phyloP scores from a whole-genome alignment of 305 asterid species.

The Salvia sclarea region DNA sequence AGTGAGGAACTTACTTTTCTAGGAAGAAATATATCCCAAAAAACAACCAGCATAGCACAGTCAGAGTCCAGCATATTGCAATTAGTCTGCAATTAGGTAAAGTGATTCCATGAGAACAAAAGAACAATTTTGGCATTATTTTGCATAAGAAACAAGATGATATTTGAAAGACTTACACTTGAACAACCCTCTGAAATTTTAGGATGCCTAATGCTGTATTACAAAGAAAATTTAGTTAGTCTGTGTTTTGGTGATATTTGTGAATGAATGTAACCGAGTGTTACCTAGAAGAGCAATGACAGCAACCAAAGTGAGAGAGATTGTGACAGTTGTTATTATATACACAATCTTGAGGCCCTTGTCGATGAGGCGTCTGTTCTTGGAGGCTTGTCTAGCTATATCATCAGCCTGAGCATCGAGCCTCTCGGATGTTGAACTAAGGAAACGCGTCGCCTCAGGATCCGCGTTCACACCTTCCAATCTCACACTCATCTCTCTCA shows the following conservation, averaged over 20 bases:
- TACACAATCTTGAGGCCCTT: slow-evolving; percentile 63
- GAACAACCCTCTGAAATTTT: slow-evolving; percentile 45
- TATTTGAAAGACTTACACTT: slow-evolving; percentile 54
- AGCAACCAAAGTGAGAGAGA: slow-evolving; percentile 56
- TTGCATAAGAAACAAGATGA: background rate
- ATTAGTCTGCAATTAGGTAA: slow-evolving; percentile 50
- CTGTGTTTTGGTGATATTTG: background rate
- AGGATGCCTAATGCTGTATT: slow-evolving; percentile 62
- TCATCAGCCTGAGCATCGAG: slow-evolving; percentile 68
- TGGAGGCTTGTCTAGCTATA: slow-evolving; percentile 58
- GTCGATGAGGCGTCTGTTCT: slow-evolving; percentile 51
- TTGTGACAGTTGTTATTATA: slow-evolving; percentile 42
- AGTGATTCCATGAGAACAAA: slow-evolving; percentile 24
- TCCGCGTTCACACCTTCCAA: slow-evolving; percentile 38
- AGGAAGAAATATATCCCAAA: slow-evolving; percentile 71
- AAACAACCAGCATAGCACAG: slow-evolving; percentile 66
- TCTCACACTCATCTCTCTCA: slow-evolving; percentile 54
- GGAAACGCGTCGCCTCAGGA: slow-evolving; percentile 47
- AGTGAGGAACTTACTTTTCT: slow-evolving; percentile 45
- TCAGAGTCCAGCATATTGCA: slow-evolving; percentile 63
- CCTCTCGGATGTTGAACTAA: slow-evolving; percentile 49
- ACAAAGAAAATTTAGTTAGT: background rate
- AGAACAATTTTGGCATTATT: background rate
- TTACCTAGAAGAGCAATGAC: slow-evolving; percentile 62
- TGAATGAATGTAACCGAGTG: background rate